Evolutionary conservation across 2,329 filamentous ascomycete species (phyloP), one percentile per base, ranked within the genome.

Genomic region (Penicillium vulpinum): DNA sequence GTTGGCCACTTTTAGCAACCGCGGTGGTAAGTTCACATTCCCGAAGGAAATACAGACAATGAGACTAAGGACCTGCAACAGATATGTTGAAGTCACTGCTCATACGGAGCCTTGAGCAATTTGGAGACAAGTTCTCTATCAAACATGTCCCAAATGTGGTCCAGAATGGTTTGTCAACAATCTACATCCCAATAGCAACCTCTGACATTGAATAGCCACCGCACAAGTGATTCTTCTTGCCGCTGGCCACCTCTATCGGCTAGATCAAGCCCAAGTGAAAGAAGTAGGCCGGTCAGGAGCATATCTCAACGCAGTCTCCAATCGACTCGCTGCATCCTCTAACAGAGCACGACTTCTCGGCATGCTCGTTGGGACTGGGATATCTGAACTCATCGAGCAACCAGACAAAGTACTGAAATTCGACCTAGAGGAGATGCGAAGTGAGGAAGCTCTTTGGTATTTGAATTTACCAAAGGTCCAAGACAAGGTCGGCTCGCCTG

Each of bases 71-170:
- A 35, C 41, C 18, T 9, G 15, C 15, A 63, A 66, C 29, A 81
- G 80, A 74, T 28, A 75, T 62, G 16, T 56, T 77, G 21, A 64
- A 56, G 18, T 61, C 66, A 16, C 90, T 35, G 71, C 93, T 54
- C 85, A 92, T 66, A 26, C 90, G 86, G 67, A 84, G 82, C 47
- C 77, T 96, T 47, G 79, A 79, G 38, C 84, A 88, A 47, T 96
- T 97, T 72, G 90, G 91, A 1, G 92, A 97, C 66, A 85, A 89
- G 48, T 78, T 97, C 11, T 96, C 92, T 67, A 91, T 97, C 64
- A 89, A 86, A 56, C 92, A 97, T 73, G 85, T 89, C 0, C 88
- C 92, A 5, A 84, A 89, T n/a, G 70, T 94, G 38, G 89, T 92
- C 67, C 94, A 99, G 81, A 91, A 97, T 82, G 88, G 91, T 66